These are phyloP conservation scores for Ceratobasidium sp. DNA, from an alignment of 1,284 basidiomycete genomes.

Conservation along the genomic window DNA sequence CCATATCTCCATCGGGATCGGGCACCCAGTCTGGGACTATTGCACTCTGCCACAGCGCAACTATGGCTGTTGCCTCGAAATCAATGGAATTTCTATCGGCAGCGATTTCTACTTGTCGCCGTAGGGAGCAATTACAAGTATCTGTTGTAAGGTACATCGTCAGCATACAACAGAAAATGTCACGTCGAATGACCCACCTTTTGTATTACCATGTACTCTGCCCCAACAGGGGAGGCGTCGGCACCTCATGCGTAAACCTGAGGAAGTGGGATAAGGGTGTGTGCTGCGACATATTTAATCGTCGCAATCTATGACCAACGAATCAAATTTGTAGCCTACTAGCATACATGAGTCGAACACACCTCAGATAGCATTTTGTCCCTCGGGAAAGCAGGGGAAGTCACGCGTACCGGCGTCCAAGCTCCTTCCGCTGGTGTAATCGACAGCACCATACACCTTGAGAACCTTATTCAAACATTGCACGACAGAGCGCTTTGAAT, in stretches of 20 bases:
- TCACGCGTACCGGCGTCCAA: constrained; percentile 51
- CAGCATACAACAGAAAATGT: background rate
- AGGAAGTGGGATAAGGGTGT: constrained; percentile 48
- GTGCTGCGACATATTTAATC: background rate
- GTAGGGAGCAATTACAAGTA: constrained; percentile 47
- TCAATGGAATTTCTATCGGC: no score
- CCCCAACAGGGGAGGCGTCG: constrained; percentile 48
- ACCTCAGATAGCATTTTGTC: constrained; percentile 53
- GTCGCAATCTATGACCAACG: background rate
- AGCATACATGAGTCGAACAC: background rate
- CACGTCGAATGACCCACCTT: constrained; percentile 46
- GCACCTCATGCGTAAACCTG: constrained; percentile 49
- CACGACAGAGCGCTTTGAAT: background rate
- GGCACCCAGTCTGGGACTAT: constrained; percentile 43
- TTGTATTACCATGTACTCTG: constrained; percentile 52
- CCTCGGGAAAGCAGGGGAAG: constrained; percentile 51
- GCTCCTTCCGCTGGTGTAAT: background rate
- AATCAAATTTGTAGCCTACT: background rate
- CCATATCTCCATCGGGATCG: constrained; percentile 9
- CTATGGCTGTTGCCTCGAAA: constrained; percentile 50
- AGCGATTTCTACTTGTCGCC: constrained; percentile 47
- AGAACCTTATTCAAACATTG: background rate
- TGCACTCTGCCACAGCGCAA: constrained; percentile 50
- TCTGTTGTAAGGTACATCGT: constrained; percentile 19
- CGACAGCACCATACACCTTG: background rate